Percentiles rank a stretch among this genome's conserved stretches.
Conservation (phyloP, 306 rosid species). For the Cicer yamashitae region DNA sequence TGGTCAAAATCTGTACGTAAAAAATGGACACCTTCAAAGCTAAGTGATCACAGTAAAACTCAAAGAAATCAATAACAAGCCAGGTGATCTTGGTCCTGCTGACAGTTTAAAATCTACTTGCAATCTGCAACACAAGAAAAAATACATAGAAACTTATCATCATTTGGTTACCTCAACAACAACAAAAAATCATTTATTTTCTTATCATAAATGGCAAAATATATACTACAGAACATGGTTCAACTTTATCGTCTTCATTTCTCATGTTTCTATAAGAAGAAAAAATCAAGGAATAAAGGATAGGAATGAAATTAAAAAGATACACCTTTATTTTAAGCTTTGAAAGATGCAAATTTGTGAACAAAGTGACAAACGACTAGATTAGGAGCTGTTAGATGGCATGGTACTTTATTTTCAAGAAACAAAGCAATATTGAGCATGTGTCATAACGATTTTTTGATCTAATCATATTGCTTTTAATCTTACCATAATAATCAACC, state of each 20-base stretch:
- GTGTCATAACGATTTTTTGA: too few species aligned
- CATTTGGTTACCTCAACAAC: not conserved
- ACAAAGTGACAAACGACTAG: too few species aligned
- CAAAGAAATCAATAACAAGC: not conserved
- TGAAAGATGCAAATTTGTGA: too few species aligned
- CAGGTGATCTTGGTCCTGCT: slow-evolving; percentile 59
- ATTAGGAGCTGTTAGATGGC: too few species aligned
- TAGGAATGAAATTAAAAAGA: not conserved
- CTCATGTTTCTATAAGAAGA: not conserved
- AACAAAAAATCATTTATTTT: too few species aligned
- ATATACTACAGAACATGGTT: not conserved
- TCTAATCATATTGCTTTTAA: too few species aligned
- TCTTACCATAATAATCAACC: too few species aligned
- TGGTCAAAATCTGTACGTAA: not conserved
- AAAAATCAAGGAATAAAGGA: not conserved
- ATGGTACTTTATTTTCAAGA: too few species aligned
- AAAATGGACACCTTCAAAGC: slow-evolving; percentile 28
- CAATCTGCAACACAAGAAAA: slow-evolving; percentile 49
- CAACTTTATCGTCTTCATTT: slow-evolving; percentile 21
- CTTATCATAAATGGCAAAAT: not conserved
- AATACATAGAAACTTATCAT: slow-evolving; percentile 10
- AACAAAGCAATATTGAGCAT: too few species aligned
- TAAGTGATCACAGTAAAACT: slow-evolving; percentile 6
- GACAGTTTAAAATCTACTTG: slow-evolving; percentile 46
- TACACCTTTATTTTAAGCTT: too few species aligned